phyloP scores from a whole-genome alignment of 805 yeast genomes.

The Lipomyces orientalis region DNA sequence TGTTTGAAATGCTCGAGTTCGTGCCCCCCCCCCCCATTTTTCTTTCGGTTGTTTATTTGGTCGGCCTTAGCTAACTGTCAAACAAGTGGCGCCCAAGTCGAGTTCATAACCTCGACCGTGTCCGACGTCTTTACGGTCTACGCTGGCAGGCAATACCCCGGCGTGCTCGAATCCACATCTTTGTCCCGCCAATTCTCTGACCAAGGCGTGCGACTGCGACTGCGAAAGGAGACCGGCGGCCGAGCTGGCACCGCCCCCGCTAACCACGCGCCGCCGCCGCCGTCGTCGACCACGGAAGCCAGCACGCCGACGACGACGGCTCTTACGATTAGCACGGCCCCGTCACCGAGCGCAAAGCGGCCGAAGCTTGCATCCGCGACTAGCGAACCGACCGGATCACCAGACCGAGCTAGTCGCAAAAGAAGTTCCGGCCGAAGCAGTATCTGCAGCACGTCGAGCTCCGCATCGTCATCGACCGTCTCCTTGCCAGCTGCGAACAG shows the following conservation, averaged over 20 bases:
- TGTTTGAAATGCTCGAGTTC: slow-evolving; percentile 37
- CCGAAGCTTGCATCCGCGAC: not conserved
- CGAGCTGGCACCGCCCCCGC: not conserved
- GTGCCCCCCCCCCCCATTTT: not conserved
- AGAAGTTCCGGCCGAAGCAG: slow-evolving; percentile 13
- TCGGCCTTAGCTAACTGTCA: not conserved
- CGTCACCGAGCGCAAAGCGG: not conserved
- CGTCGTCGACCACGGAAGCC: not conserved
- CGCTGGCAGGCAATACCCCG: slow-evolving; percentile 35
- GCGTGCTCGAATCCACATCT: slow-evolving; percentile 37
- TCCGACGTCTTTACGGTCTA: slow-evolving; percentile 34
- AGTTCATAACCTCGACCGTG: slow-evolving; percentile 29
- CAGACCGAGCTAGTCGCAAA: not conserved
- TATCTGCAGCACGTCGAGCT: slow-evolving; percentile 16
- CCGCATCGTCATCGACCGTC: slow-evolving; percentile 4
- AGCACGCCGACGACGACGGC: not conserved
- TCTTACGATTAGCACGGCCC: not conserved
- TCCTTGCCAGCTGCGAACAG: not conserved
- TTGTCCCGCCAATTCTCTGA: slow-evolving; percentile 38
- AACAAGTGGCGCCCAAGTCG: slow-evolving; percentile 36
- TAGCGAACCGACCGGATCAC: not conserved
- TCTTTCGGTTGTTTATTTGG: not conserved
- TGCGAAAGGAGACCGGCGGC: slow-evolving; percentile 34
- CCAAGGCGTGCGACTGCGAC: slow-evolving; percentile 39
- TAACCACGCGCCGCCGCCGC: not conserved